Base-by-base conservation (phyloP, 148 eudicot species). In the Spergularia marina region DNA sequence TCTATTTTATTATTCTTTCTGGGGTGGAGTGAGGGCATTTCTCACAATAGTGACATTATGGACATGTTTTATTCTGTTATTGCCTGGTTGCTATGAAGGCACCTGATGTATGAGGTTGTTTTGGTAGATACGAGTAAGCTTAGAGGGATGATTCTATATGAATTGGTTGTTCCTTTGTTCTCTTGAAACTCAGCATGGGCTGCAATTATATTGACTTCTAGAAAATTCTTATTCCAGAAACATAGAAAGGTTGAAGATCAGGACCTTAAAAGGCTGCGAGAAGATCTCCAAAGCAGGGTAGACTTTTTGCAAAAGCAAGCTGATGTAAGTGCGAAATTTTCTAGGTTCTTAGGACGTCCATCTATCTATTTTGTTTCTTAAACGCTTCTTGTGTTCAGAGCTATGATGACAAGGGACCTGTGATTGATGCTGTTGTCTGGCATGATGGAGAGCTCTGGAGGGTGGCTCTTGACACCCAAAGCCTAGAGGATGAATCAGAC, bases 381-480 rank as follows among this genome's bases (percentile, higher is more conserved):
- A 65, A 72, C 41, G 11, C 60, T 58, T 53, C 52, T 17, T 76
- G 55, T 70, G 53, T 79, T 59, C 76, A 95, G 99, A 85, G 83
- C 86, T 90, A 92, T 73, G 94, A 95, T 73, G 99, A 95, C 85
- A 92, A 95, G 80, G 99, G 99, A 52, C 99, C 99, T 65, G 82
- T 92, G 71, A 88, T 95, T 77, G 97, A 95, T 85, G 99, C 91
- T 88, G 99, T 95, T 79, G 96, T 95, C 65, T 95, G 99, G 99
- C 87, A 95, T 86, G 99, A 95, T 86, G 99, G 97, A 76, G 91
- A 92, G 68, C 56, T 87, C 54, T 95, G 99, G 99, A 90, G 97
- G 83, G 96, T 86, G 80, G 96, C 99, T 77, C 83, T 95, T 76
- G 99, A 95, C 78, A 95, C 99, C 15, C 97, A 90, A 72, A 87